Percentiles rank a stretch among this genome's conserved stretches.
Conservation (phyloP, 2,329 filamentous ascomycete genomes). For the Pseudogymnoascus sp. region DNA sequence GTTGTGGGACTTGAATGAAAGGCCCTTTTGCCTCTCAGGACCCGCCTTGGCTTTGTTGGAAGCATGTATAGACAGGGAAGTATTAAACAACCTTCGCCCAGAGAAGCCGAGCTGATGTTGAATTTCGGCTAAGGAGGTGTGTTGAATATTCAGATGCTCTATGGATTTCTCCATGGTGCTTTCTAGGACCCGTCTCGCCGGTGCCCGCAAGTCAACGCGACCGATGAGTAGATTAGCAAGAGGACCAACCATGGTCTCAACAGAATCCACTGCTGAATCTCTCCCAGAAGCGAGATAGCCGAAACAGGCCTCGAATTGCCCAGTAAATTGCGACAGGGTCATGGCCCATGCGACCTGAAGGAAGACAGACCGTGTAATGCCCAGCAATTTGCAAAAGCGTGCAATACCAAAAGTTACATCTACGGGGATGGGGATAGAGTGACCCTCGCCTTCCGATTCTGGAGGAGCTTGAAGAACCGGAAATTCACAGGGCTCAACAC, state of each 20-base stretch:
- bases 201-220: slow-evolving; percentile 20
- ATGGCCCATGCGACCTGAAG: slow-evolving; percentile 49
- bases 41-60: background rate
- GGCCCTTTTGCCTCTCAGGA: background rate
- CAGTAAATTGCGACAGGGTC: slow-evolving; percentile 34
- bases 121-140: slow-evolving; percentile 39
- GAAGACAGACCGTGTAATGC: slow-evolving; percentile 39
- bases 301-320: slow-evolving; percentile 35
- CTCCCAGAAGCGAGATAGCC: slow-evolving; percentile 37
- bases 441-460: slow-evolving; percentile 17
- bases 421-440: background rate
- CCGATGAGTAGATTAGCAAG: slow-evolving; percentile 38
- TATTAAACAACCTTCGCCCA: slow-evolving; percentile 23
- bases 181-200: slow-evolving; percentile 1
- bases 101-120: slow-evolving; percentile 25
- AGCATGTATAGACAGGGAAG: slow-evolving; percentile 19
- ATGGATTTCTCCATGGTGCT: slow-evolving; percentile 23
- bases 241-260: slow-evolving; percentile 43
- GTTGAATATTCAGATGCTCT: slow-evolving; percentile 28
- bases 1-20: background rate
- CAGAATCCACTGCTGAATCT: slow-evolving; percentile 40
- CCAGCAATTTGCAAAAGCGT: slow-evolving; percentile 32
- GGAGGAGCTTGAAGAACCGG: slow-evolving; percentile 27
- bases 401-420: slow-evolving; percentile 24
- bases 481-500: slow-evolving; percentile 32